Base-by-base conservation (phyloP, 345 rosid species). In the Lepidium sativum region DNA sequence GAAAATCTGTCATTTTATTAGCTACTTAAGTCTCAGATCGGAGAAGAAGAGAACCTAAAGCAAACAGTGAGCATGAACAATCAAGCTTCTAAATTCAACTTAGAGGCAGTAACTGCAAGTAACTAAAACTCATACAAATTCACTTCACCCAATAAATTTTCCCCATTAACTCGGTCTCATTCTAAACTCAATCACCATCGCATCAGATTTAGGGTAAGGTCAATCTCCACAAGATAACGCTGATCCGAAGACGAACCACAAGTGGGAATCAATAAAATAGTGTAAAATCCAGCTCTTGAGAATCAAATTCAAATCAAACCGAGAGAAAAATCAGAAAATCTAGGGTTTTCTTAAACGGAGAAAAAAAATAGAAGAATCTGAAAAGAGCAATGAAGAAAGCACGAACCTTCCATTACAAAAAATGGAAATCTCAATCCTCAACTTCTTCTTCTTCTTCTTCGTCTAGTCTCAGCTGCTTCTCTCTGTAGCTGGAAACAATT, bases 321-420 rank as follows among this genome's bases (percentile, higher is more conserved):
- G 14, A 32, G 29, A 38, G 52, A 68, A 4, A 43, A 38, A 0
- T 43, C 2, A n/a, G 41, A 13, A 50, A 65, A 70, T 13, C 63
- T 73, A 67, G 72, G 77, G 77, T 60, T 67, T 35, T 27, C 45
- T 58, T 21, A 54, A 37, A 52, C 33, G 34, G 34, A 10, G 14
- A 25, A 1, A 32, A 0, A 3, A 42, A n/a, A n/a, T n/a, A n/a
- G 11, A 49, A 40, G 34, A 45, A 60, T 72, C 76, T 25, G 54
- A 20, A 15, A n/a, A 40, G 27, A 56, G 65, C 8, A 54, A 53
- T 7, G 41, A 45, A 63, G 1, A 34, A 42, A 48, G 57, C 9
- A 38, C 77, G 25, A 60, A 73, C 77, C 77, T 73, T 73, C 72
- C 77, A 73, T 73, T 35, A 44, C 15, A 29, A 56, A 35, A 44